phyloP scores from a whole-genome alignment of 257 asterid species.

The Nicotiana knightiana region DNA sequence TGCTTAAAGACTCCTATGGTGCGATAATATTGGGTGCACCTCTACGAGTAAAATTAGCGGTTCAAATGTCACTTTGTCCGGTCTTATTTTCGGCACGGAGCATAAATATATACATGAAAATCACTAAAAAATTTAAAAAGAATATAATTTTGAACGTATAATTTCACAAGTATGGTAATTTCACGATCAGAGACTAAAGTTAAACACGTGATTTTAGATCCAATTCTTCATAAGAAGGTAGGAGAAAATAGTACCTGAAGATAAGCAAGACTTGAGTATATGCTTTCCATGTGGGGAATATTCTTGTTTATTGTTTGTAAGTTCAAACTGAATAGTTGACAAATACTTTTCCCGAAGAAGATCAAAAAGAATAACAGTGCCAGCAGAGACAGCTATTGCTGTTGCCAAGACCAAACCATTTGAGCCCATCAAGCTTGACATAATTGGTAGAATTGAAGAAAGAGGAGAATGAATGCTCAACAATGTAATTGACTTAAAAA shows the following conservation, averaged over 20 bases:
- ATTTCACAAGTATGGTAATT: too few relatives aligned
- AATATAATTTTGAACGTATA: too few relatives aligned
- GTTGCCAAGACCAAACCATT: slow-evolving; percentile 72
- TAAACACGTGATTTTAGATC: too few relatives aligned
- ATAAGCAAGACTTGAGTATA: slow-evolving; percentile 45
- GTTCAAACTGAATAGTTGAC: neutral
- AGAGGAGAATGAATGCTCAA: neutral
- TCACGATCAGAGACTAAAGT: too few relatives aligned
- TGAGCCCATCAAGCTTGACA: slow-evolving; percentile 46
- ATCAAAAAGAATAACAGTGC: slow-evolving; percentile 56
- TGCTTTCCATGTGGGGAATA: slow-evolving; percentile 4
- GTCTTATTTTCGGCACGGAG: too few relatives aligned
- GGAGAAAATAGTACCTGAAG: slow-evolving; percentile 43
- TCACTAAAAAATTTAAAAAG: too few relatives aligned
- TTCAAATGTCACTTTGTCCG: too few relatives aligned
- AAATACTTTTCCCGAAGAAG: slow-evolving; percentile 36
- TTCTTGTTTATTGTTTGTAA: neutral
- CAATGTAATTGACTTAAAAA: neutral
- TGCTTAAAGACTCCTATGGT: too few relatives aligned
- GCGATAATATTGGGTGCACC: too few relatives aligned
- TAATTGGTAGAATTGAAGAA: neutral
- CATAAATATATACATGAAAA: too few relatives aligned
- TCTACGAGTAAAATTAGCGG: too few relatives aligned
- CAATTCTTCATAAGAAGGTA: neutral
- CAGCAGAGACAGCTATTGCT: slow-evolving; percentile 85